These are phyloP conservation scores for Domatiomyces globalis DNA, from an alignment of 2,329 filamentous ascomycete genomes.

Conservation along the genomic window DNA sequence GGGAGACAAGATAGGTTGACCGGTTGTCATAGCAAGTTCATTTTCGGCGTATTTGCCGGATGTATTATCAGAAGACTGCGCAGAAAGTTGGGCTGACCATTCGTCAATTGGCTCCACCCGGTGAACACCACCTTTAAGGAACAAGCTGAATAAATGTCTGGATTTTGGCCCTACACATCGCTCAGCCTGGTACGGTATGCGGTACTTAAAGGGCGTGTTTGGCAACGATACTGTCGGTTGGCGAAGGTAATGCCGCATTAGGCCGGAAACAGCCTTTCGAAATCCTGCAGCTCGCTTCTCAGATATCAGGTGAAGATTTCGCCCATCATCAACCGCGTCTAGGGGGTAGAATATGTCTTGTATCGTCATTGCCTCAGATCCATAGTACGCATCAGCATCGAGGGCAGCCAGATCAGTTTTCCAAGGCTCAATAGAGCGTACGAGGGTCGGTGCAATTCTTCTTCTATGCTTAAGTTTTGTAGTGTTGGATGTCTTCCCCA, in stretches of 20 bases:
- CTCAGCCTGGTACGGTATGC: slow-evolving; percentile 6
- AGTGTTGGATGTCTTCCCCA: neutral
- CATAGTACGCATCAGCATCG: slow-evolving; percentile 22
- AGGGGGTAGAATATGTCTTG: slow-evolving; percentile 32
- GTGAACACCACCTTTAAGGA: slow-evolving; percentile 1
- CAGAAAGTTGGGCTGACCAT: neutral
- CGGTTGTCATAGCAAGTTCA: neutral
- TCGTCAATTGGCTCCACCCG: neutral
- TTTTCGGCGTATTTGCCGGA: neutral
- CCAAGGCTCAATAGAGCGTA: neutral
- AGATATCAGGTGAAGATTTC: slow-evolving; percentile 17
- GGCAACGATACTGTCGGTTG: slow-evolving; percentile 3
- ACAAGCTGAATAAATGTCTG: slow-evolving; percentile 9
- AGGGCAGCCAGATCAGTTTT: slow-evolving; percentile 4
- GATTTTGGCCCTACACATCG: slow-evolving; percentile 3
- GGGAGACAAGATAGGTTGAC: neutral
- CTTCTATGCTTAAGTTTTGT: slow-evolving; percentile 7
- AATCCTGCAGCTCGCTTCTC: no score
- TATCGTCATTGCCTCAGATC: slow-evolving; percentile 24
- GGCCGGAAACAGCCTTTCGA: slow-evolving; percentile 2
- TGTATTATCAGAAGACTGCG: neutral
- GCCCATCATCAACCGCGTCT: slow-evolving; percentile 17
- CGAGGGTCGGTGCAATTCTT: slow-evolving; percentile 11
- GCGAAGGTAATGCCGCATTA: slow-evolving; percentile 8
- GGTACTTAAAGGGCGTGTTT: slow-evolving; percentile 1